Base-by-base conservation (phyloP, 306 rosid species). In the Astragalus membranaceus region DNA sequence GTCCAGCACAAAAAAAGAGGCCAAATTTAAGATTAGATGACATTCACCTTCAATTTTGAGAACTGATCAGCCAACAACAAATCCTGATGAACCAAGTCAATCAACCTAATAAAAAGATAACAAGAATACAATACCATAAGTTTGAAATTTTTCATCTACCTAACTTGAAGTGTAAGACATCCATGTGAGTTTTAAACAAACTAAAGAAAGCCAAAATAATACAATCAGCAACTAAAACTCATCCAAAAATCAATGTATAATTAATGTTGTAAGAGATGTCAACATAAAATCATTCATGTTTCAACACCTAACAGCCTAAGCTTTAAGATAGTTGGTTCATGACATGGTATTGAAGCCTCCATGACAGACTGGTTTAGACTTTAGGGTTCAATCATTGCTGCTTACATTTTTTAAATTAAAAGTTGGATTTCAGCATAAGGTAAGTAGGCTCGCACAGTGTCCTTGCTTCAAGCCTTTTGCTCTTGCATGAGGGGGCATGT, bases 21-120 rank as follows among this genome's bases (percentile, higher is more conserved):
- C 57, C 67, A 78, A 55, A 54, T 70, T 55, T 35, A 77, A 64
- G 73, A 59, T 72, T 29, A 2, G 63, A 63, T 32, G 56, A 23
- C 39, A 69, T 70, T 79, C 79, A 94, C 99, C 97, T 91, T 89
- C 79, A 88, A 73, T 68, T 89, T 88, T 62, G 89, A 86, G 79
- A 87, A 90, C 51, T 94, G 95, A 76, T 89, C 95, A 75, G 92
- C 97, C 87, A 94, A 80, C 78, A 82, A 78, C 61, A 94, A 81
- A 79, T 94, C 99, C 78, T 89, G 90, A 80, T 89, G 96, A 52
- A 94, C 83, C 89, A 82, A 64, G 82, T 91, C 99, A 73, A 89
- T 72, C 88, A 94, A 78, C 99, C 99, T 94, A 67, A 37, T 52
- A 64, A 69, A 69, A 78, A 56, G 65, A 56, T 43, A 48, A 70